Percentiles rank a stretch among this genome's conserved stretches.
phyloP scores from a whole-genome alignment of 169 alveolate genomes.

The Babesia bigemina region DNA sequence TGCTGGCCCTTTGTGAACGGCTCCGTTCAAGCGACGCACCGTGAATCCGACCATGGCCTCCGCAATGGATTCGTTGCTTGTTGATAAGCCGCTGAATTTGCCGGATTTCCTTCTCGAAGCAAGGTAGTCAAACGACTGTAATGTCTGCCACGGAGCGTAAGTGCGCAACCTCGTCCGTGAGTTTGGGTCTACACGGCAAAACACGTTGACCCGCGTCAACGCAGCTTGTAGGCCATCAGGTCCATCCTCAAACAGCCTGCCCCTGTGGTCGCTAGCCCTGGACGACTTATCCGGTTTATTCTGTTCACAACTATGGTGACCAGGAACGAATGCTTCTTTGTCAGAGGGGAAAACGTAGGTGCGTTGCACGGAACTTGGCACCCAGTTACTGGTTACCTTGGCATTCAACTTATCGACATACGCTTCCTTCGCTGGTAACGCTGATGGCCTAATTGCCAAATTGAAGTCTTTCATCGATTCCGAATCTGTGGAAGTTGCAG shows the following conservation, averaged over 20 bases:
- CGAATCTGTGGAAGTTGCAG: neutral
- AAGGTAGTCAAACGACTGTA: constrained; percentile 27
- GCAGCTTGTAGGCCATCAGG: neutral
- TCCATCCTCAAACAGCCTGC: neutral
- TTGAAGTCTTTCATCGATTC: neutral
- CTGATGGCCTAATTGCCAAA: neutral
- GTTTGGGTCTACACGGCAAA: constrained; percentile 6
- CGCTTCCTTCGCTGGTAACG: neutral
- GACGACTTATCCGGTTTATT: neutral
- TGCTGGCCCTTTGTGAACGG: neutral
- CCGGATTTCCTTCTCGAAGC: neutral
- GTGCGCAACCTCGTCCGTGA: neutral
- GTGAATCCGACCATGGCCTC: constrained; percentile 32
- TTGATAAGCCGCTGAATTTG: neutral
- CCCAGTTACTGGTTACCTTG: neutral
- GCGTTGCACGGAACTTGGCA: neutral
- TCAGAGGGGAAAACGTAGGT: neutral
- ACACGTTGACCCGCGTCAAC: neutral
- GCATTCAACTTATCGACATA: neutral
- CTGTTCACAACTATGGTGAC: too few species aligned
- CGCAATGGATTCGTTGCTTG: neutral
- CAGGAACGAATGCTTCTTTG: neutral
- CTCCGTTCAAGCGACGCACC: neutral
- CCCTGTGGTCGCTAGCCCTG: neutral
- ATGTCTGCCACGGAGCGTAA: constrained; percentile 12